Conservation (phyloP, 2,329 filamentous ascomycete species). For the Ceratocystis eucalypticola region DNA sequence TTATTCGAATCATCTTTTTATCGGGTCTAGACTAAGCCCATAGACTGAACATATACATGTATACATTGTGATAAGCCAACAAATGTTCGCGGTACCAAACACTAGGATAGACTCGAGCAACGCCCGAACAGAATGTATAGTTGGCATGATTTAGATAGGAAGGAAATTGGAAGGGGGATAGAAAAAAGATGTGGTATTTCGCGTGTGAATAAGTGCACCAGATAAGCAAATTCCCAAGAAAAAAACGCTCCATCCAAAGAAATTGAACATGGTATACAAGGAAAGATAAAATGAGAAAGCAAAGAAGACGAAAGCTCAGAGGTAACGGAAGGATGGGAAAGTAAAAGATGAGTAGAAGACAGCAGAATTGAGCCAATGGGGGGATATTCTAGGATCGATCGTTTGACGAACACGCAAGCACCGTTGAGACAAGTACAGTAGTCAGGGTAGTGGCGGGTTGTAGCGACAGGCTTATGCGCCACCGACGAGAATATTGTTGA, state of each 20-base stretch:
- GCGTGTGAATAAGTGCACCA: constrained; percentile 2
- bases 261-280: constrained; percentile 10
- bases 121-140: neutral
- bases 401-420: too few relatives aligned
- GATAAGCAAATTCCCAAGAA: constrained; percentile 7
- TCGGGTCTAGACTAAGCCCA: too few relatives aligned
- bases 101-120: too few relatives aligned
- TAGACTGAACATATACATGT: too few relatives aligned
- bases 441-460: too few relatives aligned
- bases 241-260: constrained; percentile 15
- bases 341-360: neutral
- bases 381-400: too few relatives aligned
- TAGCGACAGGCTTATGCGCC: constrained; percentile 38
- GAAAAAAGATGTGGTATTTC: neutral
- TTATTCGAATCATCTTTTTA: too few relatives aligned
- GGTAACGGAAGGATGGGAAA: neutral
- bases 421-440: too few relatives aligned
- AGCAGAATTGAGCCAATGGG: neutral
- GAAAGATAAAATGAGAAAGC: neutral
- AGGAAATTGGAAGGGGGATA: neutral
- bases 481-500: constrained; percentile 57
- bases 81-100: too few relatives aligned
- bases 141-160: neutral
- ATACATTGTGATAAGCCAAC: too few relatives aligned
- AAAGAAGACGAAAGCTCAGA: too few relatives aligned